Percentiles rank a stretch among this genome's conserved stretches.
These are phyloP conservation scores for Curvularia lunata DNA, from an alignment of 2,329 filamentous ascomycete genomes.

Conservation along the genomic window DNA sequence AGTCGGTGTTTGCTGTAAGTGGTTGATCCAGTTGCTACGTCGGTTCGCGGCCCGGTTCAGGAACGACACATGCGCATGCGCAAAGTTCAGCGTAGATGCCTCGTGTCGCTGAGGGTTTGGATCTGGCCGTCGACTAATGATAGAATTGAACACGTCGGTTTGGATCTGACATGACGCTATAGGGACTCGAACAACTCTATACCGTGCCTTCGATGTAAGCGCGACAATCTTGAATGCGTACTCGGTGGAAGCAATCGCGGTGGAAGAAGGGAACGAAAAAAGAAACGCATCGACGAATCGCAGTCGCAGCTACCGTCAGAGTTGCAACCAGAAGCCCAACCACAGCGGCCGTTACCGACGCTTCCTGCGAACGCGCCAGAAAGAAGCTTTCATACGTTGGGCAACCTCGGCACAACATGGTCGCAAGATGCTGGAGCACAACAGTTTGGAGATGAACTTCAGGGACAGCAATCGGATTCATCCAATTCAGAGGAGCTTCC, in stretches of 20 bases:
- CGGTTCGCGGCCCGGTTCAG: background rate
- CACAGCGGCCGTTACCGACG: conserved; percentile 29
- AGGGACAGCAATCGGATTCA: conserved; percentile 38
- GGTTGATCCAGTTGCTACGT: conserved; percentile 20
- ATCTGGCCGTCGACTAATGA: background rate
- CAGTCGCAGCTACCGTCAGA: conserved; percentile 6
- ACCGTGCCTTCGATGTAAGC: conserved; percentile 64
- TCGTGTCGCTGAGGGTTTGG: background rate
- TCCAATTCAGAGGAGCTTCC: conserved; percentile 44
- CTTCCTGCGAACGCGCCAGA: conserved; percentile 41
- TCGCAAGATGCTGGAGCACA: conserved; percentile 30
- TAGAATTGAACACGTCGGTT: background rate
- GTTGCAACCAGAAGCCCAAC: conserved; percentile 11
- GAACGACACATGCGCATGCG: background rate
- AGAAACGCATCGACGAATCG: conserved; percentile 38
- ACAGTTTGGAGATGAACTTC: conserved; percentile 28
- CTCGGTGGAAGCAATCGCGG: conserved; percentile 66
- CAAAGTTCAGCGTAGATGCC: background rate
- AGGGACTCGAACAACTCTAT: conserved; percentile 58
- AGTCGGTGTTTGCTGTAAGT: conserved; percentile 49
- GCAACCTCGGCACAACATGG: conserved; percentile 50
- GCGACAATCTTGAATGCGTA: conserved; percentile 64
- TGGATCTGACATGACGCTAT: conserved; percentile 5
- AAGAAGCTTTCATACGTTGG: conserved; percentile 44
- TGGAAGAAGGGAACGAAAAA: conserved; percentile 63